Percentiles rank a stretch among this genome's conserved stretches.
Evolutionary conservation across 139 green algal genomes (phyloP).

Genomic region (Tetraselmis chui): DNA sequence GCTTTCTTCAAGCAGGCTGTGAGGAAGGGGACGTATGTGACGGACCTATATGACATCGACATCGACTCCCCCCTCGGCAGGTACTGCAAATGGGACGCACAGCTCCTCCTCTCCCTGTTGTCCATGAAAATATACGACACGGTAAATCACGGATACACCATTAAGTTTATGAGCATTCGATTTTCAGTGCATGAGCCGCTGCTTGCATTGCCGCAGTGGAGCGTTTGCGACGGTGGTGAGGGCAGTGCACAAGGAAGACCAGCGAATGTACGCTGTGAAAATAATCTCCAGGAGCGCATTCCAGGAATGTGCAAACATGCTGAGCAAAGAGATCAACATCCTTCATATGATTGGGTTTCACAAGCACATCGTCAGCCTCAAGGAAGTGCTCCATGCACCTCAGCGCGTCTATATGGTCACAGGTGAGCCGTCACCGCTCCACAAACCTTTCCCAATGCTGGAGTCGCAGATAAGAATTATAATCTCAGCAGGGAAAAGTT

Average conservation of each 20-base stretch:
- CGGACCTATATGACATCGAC: neutral
- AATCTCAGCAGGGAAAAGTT: neutral
- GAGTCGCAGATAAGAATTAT: neutral
- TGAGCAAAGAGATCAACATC: constrained; percentile 17
- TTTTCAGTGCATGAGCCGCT: too few species aligned
- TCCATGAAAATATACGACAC: too few species aligned
- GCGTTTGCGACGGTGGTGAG: constrained; percentile 3
- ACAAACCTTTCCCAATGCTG: too few species aligned
- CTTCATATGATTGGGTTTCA: constrained; percentile 13
- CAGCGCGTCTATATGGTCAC: constrained; percentile 18
- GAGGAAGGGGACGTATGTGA: neutral
- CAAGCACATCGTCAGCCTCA: constrained; percentile 6
- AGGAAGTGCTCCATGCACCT: constrained; percentile 15
- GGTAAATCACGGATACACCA: too few species aligned
- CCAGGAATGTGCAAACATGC: neutral
- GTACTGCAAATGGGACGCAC: too few species aligned
- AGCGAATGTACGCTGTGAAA: neutral
- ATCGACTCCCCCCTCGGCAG: neutral
- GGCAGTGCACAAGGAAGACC: neutral
- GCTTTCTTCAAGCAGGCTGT: neutral
- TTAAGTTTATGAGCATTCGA: too few species aligned
- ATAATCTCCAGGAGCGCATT: neutral
- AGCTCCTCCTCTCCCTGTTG: too few species aligned
- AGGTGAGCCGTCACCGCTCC: neutral
- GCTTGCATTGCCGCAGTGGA: neutral